Conservation (phyloP, 371 early-diverging fungal genomes). For the Amoeboaphelidium protococcarum region DNA sequence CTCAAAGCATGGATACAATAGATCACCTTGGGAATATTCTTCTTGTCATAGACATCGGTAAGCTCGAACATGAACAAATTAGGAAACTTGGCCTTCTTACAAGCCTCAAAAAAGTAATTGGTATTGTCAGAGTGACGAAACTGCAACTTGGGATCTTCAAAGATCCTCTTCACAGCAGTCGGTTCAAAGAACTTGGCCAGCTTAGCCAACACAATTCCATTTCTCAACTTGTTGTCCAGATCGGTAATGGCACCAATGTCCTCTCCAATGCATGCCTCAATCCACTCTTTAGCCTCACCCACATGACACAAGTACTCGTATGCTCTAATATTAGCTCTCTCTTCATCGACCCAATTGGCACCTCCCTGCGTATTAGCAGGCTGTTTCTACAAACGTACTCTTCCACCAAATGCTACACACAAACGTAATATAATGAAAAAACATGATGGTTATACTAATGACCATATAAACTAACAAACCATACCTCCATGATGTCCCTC, state of each 20-base stretch:
- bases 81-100: constrained; percentile 56
- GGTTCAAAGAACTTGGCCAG: constrained; percentile 69
- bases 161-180: constrained; percentile 56
- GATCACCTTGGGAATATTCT: constrained; percentile 97
- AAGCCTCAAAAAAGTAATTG: constrained; percentile 67
- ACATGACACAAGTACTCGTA: constrained; percentile 98
- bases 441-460: too few relatives aligned
- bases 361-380: too few relatives aligned
- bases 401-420: too few relatives aligned
- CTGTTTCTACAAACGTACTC: too few relatives aligned
- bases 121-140: constrained; percentile 97
- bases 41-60: constrained; percentile 95
- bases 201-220: constrained; percentile 80
- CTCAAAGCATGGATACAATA: constrained; percentile 98
- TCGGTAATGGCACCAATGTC: constrained; percentile 45
- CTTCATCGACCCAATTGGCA: constrained; percentile 88
- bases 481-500: too few relatives aligned
- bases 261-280: constrained; percentile 63
- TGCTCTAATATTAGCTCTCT: constrained; percentile 68
- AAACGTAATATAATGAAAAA: too few relatives aligned
- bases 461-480: too few relatives aligned
- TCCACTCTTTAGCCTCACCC: constrained; percentile 98
- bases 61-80: constrained; percentile 90
- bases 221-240: constrained; percentile 47
- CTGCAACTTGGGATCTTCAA: constrained; percentile 50